Conservation (phyloP, 768 basidiomycete species). For the Boletus insuetus region DNA sequence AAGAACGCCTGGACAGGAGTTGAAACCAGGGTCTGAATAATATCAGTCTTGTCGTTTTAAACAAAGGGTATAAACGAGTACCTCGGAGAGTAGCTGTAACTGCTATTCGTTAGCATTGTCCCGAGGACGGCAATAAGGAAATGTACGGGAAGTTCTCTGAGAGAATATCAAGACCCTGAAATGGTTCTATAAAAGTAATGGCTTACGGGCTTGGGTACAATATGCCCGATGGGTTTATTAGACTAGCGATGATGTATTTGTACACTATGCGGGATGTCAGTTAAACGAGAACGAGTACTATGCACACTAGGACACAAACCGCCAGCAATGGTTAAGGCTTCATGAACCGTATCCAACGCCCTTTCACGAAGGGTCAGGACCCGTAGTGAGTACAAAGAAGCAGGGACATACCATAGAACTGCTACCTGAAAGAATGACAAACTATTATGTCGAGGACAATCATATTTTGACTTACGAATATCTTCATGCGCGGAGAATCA, state of each 20-base stretch:
- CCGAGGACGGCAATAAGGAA: neutral
- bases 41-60: neutral
- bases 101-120: neutral
- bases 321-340: conserved; percentile 5
- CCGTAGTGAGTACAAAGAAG: neutral
- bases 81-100: neutral
- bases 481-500: neutral
- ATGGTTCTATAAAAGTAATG: neutral
- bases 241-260: neutral
- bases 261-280: neutral
- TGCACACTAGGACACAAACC: neutral
- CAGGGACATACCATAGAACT: conserved; percentile 2
- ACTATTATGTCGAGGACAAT: too few relatives aligned
- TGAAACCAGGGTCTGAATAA: neutral
- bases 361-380: neutral
- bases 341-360: conserved; percentile 11
- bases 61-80: neutral
- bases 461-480: neutral
- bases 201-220: neutral
- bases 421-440: conserved; percentile 1
- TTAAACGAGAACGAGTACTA: neutral
- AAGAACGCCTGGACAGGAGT: neutral
- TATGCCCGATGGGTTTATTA: neutral
- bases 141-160: conserved; percentile 8
- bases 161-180: neutral